phyloP scores from a whole-genome alignment of 208 protist genomes.

The Crithidia expoeki region DNA sequence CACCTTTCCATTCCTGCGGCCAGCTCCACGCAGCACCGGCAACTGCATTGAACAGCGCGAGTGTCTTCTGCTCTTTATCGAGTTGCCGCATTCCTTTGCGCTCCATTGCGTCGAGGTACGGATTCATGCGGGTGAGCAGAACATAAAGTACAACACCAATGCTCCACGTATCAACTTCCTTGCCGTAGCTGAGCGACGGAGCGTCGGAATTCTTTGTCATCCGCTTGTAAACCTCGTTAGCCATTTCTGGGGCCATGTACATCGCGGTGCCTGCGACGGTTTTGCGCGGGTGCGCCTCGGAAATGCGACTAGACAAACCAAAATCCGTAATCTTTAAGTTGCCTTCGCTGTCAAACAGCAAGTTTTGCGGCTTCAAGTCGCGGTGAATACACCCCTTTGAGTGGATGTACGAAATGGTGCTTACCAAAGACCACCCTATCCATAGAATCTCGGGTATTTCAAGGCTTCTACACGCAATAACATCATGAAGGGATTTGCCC shows the following conservation, averaged over 20 bases:
- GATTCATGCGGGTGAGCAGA: slow-evolving; percentile 85
- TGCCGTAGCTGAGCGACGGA: slow-evolving; percentile 75
- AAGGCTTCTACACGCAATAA: slow-evolving; percentile 66
- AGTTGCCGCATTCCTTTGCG: slow-evolving; percentile 46
- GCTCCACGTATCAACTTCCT: slow-evolving; percentile 91
- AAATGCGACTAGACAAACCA: slow-evolving; percentile 84
- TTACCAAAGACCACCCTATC: slow-evolving; percentile 83
- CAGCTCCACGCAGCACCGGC: slow-evolving; percentile 79
- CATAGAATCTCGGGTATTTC: slow-evolving; percentile 81
- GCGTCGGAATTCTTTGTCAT: slow-evolving; percentile 62
- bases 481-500: slow-evolving; percentile 73
- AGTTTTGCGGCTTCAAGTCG: slow-evolving; percentile 92
- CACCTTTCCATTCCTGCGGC: slow-evolving; percentile 66
- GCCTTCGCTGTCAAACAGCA: slow-evolving; percentile 88
- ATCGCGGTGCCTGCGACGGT: slow-evolving; percentile 90
- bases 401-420: slow-evolving; percentile 87
- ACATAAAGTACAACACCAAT: slow-evolving; percentile 90
- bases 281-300: slow-evolving; percentile 77
- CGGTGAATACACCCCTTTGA: slow-evolving; percentile 88
- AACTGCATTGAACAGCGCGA: slow-evolving; percentile 78
- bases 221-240: slow-evolving; percentile 82
- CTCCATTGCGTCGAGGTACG: slow-evolving; percentile 81
- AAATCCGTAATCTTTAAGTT: slow-evolving; percentile 94
- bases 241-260: slow-evolving; percentile 93
- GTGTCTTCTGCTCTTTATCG: slow-evolving; percentile 73